Conservation (phyloP, 1,139 yeast species). For the Candida sanyaensis region DNA sequence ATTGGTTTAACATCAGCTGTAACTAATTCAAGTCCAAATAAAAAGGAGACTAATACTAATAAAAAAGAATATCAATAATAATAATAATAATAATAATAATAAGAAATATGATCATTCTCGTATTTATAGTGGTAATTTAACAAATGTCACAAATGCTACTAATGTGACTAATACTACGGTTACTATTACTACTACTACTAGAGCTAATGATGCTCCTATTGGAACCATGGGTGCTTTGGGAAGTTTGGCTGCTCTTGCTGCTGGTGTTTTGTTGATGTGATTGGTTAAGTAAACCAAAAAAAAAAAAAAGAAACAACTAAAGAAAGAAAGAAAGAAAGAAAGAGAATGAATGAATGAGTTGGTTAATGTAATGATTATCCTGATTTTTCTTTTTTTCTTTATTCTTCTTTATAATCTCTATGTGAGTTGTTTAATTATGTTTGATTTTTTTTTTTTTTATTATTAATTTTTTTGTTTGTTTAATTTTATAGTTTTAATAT, state of each 20-base stretch:
- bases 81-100: not conserved
- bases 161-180: not conserved
- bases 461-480: not conserved
- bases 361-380: too few species aligned
- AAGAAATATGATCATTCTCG: not conserved
- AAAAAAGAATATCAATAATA: not conserved
- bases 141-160: not conserved
- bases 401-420: too few species aligned
- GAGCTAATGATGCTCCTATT: slow-evolving; percentile 1
- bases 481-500: not conserved
- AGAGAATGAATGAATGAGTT: not conserved
- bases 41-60: not conserved
- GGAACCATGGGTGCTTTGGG: not conserved
- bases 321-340: too few species aligned
- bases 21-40: not conserved
- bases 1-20: not conserved
- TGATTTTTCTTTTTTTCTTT: not conserved
- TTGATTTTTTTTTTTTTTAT: not conserved
- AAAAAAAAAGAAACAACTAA: too few species aligned
- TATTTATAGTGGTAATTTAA: too few species aligned
- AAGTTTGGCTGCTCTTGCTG: slow-evolving; percentile 4
- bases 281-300: not conserved
- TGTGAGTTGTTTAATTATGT: too few species aligned
- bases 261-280: slow-evolving; percentile 5
- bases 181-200: not conserved